phyloP scores from a whole-genome alignment of 1,284 basidiomycete species.

The Phlebopus sp. region DNA sequence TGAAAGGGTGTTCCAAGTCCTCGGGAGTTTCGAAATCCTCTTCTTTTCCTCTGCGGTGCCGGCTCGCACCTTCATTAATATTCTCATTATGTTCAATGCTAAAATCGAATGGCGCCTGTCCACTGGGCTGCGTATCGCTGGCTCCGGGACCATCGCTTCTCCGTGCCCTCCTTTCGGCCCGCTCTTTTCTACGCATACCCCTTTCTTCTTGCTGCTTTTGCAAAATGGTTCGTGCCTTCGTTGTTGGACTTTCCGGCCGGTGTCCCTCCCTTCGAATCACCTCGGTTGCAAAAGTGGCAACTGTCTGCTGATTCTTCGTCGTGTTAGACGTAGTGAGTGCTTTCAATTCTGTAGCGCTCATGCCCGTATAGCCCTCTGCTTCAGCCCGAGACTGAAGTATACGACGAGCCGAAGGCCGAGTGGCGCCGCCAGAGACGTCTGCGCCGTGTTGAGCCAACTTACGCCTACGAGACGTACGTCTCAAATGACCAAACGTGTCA shows the following conservation, averaged over 20 bases:
- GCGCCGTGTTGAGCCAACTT: constrained; percentile 42
- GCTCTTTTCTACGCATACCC: constrained; percentile 53
- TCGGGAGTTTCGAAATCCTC: constrained; percentile 75
- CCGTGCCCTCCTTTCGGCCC: constrained; percentile 63
- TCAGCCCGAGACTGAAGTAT: constrained; percentile 37
- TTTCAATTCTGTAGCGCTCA: constrained; percentile 65
- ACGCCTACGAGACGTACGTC: constrained; percentile 53
- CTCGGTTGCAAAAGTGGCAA: constrained; percentile 48
- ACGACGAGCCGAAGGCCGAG: constrained; percentile 39
- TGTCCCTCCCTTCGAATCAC: constrained; percentile 68
- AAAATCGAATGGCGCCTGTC: constrained; percentile 16
- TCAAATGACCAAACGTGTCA: constrained; percentile 23
- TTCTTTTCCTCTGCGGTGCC: constrained; percentile 70
- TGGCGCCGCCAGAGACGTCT: constrained; percentile 33
- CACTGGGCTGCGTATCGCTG: constrained; percentile 28
- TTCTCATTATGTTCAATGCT: constrained; percentile 34
- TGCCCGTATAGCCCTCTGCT: constrained; percentile 50
- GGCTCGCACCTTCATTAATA: constrained; percentile 26
- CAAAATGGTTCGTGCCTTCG: constrained; percentile 67
- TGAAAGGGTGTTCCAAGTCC: constrained; percentile 37
- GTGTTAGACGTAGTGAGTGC: constrained; percentile 71
- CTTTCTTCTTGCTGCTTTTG: constrained; percentile 74
- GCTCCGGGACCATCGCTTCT: constrained; percentile 35
- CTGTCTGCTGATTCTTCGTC: constrained; percentile 61
- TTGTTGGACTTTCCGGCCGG: constrained; percentile 75